Conservation (phyloP, 192 early-diverging fungal species). For the Spinellus fusiger region DNA sequence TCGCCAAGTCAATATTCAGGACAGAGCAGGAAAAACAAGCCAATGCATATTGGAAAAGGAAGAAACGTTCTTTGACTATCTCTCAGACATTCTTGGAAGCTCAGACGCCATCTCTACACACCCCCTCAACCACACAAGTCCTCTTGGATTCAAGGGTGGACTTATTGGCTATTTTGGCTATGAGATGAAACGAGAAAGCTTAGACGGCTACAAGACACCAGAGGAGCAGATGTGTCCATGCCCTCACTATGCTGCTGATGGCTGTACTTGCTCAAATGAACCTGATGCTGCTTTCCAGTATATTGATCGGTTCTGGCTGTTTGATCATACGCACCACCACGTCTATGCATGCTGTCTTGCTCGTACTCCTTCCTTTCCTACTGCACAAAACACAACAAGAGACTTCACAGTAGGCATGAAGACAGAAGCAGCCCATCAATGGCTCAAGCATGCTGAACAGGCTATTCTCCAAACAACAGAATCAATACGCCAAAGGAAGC, state of each 20-base stretch:
- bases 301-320: constrained; percentile 48
- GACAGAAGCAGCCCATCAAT: constrained; percentile 11
- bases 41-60: background rate
- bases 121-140: constrained; percentile 11
- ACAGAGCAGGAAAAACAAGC: background rate
- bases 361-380: constrained; percentile 6
- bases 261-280: constrained; percentile 22
- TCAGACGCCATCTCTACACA: background rate
- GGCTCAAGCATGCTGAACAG: constrained; percentile 28
- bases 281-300: constrained; percentile 61
- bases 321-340: constrained; percentile 40
- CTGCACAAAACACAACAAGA: no score
- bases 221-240: constrained; percentile 34
- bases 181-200: constrained; percentile 83
- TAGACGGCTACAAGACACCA: constrained; percentile 45
- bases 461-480: constrained; percentile 15
- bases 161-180: constrained; percentile 91
- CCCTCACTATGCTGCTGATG: constrained; percentile 1
- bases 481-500: background rate
- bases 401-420: background rate
- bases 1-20: constrained; percentile 12
- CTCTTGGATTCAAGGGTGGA: constrained; percentile 67
- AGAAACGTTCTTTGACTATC: constrained; percentile 63
- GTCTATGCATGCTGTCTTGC: constrained; percentile 20
- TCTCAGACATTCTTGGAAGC: constrained; percentile 31